phyloP scores from a whole-genome alignment of 768 basidiomycete genomes.

The Leccinum fibrillosum region DNA sequence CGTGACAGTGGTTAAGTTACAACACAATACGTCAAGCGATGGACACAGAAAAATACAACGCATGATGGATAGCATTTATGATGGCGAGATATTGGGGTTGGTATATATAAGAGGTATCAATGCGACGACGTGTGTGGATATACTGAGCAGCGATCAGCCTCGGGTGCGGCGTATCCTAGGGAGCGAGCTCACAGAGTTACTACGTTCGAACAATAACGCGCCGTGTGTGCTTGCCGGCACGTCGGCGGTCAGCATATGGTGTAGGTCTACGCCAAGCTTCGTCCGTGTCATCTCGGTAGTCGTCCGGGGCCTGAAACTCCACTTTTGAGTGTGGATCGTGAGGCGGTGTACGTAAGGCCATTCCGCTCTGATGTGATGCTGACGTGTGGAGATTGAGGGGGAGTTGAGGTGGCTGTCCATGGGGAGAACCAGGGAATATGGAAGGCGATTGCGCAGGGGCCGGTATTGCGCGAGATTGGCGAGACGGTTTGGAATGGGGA shows the following conservation, averaged over 20 bases:
- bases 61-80: constrained; percentile 21
- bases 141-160: background rate
- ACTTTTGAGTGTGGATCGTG: constrained; percentile 39
- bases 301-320: constrained; percentile 39
- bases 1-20: constrained; percentile 8
- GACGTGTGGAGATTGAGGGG: constrained; percentile 33
- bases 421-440: constrained; percentile 29
- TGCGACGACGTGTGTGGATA: constrained; percentile 14
- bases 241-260: constrained; percentile 68
- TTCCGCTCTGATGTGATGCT: constrained; percentile 21
- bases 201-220: constrained; percentile 57
- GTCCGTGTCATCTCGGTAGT: constrained; percentile 56
- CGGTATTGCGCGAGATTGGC: constrained; percentile 25
- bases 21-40: constrained; percentile 12
- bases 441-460: constrained; percentile 26
- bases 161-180: background rate
- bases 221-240: constrained; percentile 78
- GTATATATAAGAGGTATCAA: constrained; percentile 23
- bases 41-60: constrained; percentile 19
- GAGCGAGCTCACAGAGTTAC: constrained; percentile 13
- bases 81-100: constrained; percentile 13
- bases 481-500: constrained; percentile 32
- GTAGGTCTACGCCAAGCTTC: constrained; percentile 72
- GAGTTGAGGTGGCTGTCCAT: constrained; percentile 32
- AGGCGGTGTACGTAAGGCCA: constrained; percentile 44